phyloP scores from a whole-genome alignment of 2,329 filamentous ascomycete species.

The Decorospora gaudefroyi region DNA sequence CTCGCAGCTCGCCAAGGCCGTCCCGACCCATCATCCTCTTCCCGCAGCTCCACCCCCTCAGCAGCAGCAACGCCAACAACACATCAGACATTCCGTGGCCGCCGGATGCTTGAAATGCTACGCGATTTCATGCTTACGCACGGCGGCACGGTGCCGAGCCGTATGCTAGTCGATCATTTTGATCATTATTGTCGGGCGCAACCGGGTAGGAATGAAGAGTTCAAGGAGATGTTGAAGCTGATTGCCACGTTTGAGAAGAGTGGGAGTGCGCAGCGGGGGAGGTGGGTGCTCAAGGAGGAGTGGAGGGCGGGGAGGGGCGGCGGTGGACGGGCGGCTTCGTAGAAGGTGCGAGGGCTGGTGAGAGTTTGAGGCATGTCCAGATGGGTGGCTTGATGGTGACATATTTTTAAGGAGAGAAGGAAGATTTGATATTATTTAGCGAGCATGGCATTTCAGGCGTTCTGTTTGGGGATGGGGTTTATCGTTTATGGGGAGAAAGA shows the following conservation, averaged over 20 bases:
- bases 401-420: too few species aligned
- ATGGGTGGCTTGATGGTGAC: too few species aligned
- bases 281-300: constrained; percentile 65
- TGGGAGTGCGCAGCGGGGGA: constrained; percentile 54
- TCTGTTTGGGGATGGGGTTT: too few species aligned
- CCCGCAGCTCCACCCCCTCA: constrained; percentile 38
- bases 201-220: constrained; percentile 69
- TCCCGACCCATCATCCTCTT: constrained; percentile 20
- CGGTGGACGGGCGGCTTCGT: constrained; percentile 6
- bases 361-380: too few species aligned
- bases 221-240: constrained; percentile 76
- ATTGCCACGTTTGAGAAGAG: constrained; percentile 72
- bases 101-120: constrained; percentile 61
- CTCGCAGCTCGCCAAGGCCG: constrained; percentile 50
- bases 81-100: constrained; percentile 37
- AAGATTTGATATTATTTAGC: background rate
- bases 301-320: too few species aligned
- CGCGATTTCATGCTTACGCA: constrained; percentile 77
- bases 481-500: too few species aligned
- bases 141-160: constrained; percentile 77
- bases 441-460: background rate
- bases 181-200: constrained; percentile 74
- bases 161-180: constrained; percentile 89
- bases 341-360: background rate
- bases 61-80: constrained; percentile 27